Base-by-base conservation (phyloP, 1,139 yeast genomes). In the Pneumocystis oryctolagi region DNA sequence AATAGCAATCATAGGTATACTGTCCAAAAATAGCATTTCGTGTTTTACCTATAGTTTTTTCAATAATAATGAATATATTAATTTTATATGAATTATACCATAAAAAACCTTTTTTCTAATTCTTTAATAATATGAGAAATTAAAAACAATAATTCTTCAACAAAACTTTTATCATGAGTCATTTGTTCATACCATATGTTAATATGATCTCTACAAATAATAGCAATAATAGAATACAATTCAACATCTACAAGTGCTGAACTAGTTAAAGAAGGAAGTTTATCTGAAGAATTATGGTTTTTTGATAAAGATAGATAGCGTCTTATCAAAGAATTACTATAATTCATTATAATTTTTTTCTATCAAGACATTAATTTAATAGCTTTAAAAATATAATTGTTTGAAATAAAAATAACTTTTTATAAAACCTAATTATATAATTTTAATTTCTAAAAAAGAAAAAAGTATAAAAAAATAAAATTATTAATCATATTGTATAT, bases 121-220 rank as follows among this genome's bases (percentile, higher is more conserved):
- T 70, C 69, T 56, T 78, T 69, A 4, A 76, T 73, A n/a, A 78
- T 66, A 59, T 75, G 77, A 0, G 80, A 76, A 8, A 74, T 64
- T 0, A 76, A 70, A 18, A 71, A 70, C 0, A 78, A 69, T 2
- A 79, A 65, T 63, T 79, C 81, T 30, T 66, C 67, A 8, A 73
- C 68, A 63, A 80, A 76, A 58, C 75, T 76, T 5, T 73, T 73
- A 61, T 77, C 79, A 59, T 74, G 77, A 5, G 79, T 74, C 20
- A 79, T 69, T 30, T 70, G 69, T 35, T 68, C 67, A 66, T 80
- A 80, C 84, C 84, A 80, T 5, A 74, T 69, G 32, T 73, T 71
- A 2, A 80, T 74, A 68, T 80, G 80, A 63, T 77, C 77, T n/a
- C 76, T 73, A 60, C 78, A 65, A 3, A 80, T 68, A 30, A 80